phyloP scores from a whole-genome alignment of 345 rosid genomes.

The Melaleuca quinquenervia region DNA sequence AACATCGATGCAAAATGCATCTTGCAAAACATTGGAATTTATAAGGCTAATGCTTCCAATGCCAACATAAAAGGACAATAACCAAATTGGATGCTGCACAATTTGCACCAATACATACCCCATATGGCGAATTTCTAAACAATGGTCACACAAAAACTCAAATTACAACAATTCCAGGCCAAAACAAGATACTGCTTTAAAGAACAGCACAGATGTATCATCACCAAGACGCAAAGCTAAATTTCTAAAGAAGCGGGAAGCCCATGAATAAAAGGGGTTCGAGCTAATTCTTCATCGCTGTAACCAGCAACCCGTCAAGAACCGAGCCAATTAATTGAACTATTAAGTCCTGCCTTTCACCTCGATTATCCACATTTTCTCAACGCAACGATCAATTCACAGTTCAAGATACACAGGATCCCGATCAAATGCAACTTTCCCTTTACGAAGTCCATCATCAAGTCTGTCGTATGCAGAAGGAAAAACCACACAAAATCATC shows the following conservation, averaged over 20 bases:
- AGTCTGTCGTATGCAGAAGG: background rate
- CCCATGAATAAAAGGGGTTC: background rate
- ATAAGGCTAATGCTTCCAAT: background rate
- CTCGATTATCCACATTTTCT: background rate
- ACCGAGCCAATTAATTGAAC: background rate
- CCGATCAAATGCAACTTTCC: background rate
- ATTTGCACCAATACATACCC: background rate
- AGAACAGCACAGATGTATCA: background rate
- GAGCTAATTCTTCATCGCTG: background rate
- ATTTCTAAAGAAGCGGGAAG: background rate
- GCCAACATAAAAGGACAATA: background rate
- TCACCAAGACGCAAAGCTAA: background rate
- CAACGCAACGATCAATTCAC: background rate
- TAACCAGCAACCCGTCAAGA: background rate
- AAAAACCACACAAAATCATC: background rate
- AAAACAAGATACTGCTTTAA: background rate
- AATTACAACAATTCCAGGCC: background rate
- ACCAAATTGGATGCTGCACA: background rate
- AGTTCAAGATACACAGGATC: background rate
- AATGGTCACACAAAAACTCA: background rate
- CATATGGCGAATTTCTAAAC: background rate
- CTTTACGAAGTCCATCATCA: background rate
- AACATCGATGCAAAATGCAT: background rate
- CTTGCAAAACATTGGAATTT: background rate
- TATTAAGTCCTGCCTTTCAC: background rate